Base-by-base conservation (phyloP, 306 rosid species). In the Amphicarpaea edgeworthii region DNA sequence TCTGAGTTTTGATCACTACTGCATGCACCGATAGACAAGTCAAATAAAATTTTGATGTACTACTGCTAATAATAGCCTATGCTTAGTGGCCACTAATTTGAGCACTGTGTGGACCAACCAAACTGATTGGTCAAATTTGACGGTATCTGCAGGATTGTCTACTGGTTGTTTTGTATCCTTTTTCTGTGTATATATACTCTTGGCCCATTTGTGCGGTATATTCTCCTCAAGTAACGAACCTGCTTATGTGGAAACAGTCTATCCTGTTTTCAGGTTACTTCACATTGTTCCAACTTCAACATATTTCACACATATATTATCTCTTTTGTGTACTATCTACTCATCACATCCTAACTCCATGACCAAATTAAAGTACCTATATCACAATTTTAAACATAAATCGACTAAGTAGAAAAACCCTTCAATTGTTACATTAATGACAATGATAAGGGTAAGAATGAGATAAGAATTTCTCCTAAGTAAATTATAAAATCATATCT, bases 261-360 rank as follows among this genome's bases (percentile, higher is more conserved):
- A 96, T 70, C 99, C 98, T 46, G 86, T 92, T 83, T 96, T 96
- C 93, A 96, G 99, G 99, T 95, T 69, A 15, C 67, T 74, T 66
- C 55, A 16, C 21, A 12, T 20, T 38, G 8, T 59, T 49, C 70
- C 23, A 14, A 12, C 46, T 61, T 61, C 0, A 24, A 49, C 17
- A 42, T 51, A 47, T 15, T 17, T 19, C 11, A 32, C 11, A 24
- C 47, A 3, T n/a, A n/a, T n/a, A n/a, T 53, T 19, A n/a, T 19
- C 61, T 17, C 37, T 66, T 58, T 14, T 34, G 1, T n/a, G 32
- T 28, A 28, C 32, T 28, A 28, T 28, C 32, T 28, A 28, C 32
- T 28, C 32, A n/a, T n/a, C 32, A 28, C 32, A 28, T 28, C 32
- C 32, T 28, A 28, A 28, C 32, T 28, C 32, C 4, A 28, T 28